These are phyloP conservation scores for Lichenothelia convexa DNA, from an alignment of 495 filamentous ascomycete genomes.

Conservation along the genomic window DNA sequence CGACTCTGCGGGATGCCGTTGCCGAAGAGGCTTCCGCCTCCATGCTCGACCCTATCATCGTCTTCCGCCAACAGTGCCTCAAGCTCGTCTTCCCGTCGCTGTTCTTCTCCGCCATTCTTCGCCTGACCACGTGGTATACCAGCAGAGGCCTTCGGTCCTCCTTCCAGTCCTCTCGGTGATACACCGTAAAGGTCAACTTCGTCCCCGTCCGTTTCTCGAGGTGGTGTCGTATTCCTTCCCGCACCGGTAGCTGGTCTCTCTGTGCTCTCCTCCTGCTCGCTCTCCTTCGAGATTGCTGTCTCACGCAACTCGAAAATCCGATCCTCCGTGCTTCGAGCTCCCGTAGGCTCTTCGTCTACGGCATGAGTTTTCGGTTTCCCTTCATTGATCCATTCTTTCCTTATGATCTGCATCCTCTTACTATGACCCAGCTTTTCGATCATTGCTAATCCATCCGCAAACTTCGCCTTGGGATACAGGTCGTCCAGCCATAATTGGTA, in stretches of 20 bases:
- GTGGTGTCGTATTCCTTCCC: no score
- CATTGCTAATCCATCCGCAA: slow-evolving; percentile 74
- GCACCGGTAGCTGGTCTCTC: no score
- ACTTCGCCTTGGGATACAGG: slow-evolving; percentile 85
- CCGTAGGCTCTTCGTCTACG: neutral
- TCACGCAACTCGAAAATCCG: neutral
- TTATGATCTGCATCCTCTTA: slow-evolving; percentile 50
- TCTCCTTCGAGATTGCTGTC: neutral
- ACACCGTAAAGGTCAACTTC: no score
- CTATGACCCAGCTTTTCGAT: slow-evolving; percentile 89
- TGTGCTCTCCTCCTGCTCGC: neutral
- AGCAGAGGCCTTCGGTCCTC: no score
- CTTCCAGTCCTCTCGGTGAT: no score
- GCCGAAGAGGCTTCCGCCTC: neutral
- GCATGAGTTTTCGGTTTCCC: slow-evolving; percentile 22
- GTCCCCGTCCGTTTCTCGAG: no score
- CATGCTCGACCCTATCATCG: neutral
- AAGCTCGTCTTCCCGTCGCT: slow-evolving; percentile 11
- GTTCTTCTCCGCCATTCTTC: neutral
- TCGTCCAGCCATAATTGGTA: slow-evolving; percentile 98
- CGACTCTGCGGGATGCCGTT: neutral
- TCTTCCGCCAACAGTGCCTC: slow-evolving; percentile 13
- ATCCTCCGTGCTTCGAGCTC: neutral
- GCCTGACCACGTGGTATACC: no score
- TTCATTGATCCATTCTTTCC: slow-evolving; percentile 77